These are phyloP conservation scores for Pseudocercospora pini-densiflorae DNA, from an alignment of 2,329 filamentous ascomycete genomes.

Conservation along the genomic window DNA sequence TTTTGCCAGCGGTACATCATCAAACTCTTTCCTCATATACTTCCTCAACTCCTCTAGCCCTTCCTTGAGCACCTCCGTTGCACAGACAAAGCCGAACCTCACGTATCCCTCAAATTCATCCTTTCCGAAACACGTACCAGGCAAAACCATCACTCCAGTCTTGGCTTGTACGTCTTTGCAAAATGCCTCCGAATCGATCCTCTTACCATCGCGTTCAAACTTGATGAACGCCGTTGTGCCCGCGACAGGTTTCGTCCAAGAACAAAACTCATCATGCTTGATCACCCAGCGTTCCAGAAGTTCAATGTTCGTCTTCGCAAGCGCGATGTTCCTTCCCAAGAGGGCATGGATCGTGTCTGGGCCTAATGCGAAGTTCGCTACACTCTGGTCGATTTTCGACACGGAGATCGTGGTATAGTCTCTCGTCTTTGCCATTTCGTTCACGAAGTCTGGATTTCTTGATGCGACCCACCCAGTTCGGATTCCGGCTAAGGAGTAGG, in stretches of 20 bases:
- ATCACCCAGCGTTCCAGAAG: constrained; percentile 71
- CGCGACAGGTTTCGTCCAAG: constrained; percentile 75
- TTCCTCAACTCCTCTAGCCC: constrained; percentile 62
- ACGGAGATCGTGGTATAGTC: constrained; percentile 89
- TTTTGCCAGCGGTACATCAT: constrained; percentile 49
- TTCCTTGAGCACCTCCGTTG: constrained; percentile 69
- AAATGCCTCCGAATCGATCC: constrained; percentile 74
- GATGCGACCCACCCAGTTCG: constrained; percentile 83
- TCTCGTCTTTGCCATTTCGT: constrained; percentile 65
- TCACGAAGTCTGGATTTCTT: constrained; percentile 64
- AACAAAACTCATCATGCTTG: constrained; percentile 65
- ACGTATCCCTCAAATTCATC: constrained; percentile 75
- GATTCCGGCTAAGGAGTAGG: constrained; percentile 81
- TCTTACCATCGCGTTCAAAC: constrained; percentile 64
- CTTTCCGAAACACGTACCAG: constrained; percentile 75
- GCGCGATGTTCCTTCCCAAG: constrained; percentile 65
- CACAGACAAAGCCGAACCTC: constrained; percentile 75
- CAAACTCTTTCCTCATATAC: constrained; percentile 62
- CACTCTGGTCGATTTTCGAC: constrained; percentile 77
- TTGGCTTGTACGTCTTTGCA: constrained; percentile 70
- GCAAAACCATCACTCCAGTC: constrained; percentile 74
- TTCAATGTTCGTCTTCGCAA: constrained; percentile 70
- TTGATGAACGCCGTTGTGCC: constrained; percentile 80
- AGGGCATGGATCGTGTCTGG: constrained; percentile 66
- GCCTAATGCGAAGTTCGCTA: constrained; percentile 76